Conservation (phyloP, 2,329 filamentous ascomycete genomes). For the Tolypocladium capitatum region DNA sequence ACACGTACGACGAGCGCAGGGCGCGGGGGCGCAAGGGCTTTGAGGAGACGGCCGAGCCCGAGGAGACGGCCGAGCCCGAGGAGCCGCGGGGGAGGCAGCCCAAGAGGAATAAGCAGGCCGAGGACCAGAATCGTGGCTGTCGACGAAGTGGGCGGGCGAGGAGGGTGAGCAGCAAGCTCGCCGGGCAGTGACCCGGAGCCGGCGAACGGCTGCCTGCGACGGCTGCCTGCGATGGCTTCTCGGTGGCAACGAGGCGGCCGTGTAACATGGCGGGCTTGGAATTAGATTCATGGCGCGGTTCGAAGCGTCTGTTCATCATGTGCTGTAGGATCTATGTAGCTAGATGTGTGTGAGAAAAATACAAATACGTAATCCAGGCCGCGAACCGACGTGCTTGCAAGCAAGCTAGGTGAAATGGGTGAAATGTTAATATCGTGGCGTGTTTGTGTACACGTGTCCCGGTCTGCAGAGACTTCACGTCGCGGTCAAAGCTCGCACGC, state of each 20-base stretch:
- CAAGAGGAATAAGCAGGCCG: slow-evolving; percentile 1
- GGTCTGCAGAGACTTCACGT: not conserved
- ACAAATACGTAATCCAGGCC: not conserved
- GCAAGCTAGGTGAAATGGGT: no score
- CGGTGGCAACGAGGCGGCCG: not conserved
- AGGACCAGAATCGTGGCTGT: slow-evolving; percentile 4
- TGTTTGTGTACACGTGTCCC: not conserved
- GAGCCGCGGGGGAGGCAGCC: slow-evolving; percentile 1
- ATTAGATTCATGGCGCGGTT: not conserved
- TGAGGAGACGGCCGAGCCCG: slow-evolving; percentile 13
- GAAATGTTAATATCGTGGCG: not conserved
- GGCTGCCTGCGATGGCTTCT: not conserved
- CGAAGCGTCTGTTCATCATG: not conserved
- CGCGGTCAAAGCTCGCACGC: not conserved
- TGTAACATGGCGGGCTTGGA: not conserved
- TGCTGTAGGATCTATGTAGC: not conserved
- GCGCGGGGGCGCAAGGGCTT: slow-evolving; percentile 29
- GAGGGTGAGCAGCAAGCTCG: slow-evolving; percentile 18
- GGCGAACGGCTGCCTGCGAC: not conserved
- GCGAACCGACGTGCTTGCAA: not conserved
- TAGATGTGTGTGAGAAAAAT: not conserved
- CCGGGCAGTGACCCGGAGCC: not conserved
- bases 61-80: slow-evolving; percentile 11
- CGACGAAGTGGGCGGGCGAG: slow-evolving; percentile 22
- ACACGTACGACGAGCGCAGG: slow-evolving; percentile 51